phyloP scores from a whole-genome alignment of 257 asterid species.

The Penstemon newberryi region DNA sequence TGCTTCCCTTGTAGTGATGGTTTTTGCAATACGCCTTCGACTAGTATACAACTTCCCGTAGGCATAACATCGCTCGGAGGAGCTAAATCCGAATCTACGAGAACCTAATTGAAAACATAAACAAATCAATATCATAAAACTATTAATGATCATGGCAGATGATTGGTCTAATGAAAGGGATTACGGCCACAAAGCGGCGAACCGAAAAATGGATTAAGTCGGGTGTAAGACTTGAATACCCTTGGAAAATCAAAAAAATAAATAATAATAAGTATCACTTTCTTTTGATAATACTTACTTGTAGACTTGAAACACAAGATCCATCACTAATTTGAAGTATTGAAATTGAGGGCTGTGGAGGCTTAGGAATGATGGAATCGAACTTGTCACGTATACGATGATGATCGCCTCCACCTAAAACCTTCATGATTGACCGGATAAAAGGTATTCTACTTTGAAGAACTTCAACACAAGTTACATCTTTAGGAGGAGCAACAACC shows the following conservation, averaged over 20 bases:
- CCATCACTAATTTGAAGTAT: conserved; percentile 73
- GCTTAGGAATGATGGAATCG: conserved; percentile 47
- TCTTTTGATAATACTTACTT: conserved; percentile 33
- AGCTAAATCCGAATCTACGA: conserved; percentile 68
- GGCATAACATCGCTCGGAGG: conserved; percentile 70
- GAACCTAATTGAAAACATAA: conserved; percentile 44
- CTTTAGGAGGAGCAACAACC: conserved; percentile 37
- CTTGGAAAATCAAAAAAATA: too few species aligned
- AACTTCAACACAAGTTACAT: conserved; percentile 59
- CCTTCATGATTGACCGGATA: conserved; percentile 53
- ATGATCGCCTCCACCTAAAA: conserved; percentile 58
- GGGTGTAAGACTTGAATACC: too few species aligned
- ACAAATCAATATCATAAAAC: background rate
- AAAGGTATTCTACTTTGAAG: conserved; percentile 63
- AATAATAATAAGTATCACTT: too few species aligned
- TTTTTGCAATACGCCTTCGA: conserved; percentile 69
- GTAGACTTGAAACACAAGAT: conserved; percentile 61
- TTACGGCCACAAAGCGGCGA: too few species aligned
- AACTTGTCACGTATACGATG: conserved; percentile 47
- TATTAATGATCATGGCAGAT: too few species aligned
- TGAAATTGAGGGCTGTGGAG: conserved; percentile 54
- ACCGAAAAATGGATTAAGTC: too few species aligned
- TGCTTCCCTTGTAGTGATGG: conserved; percentile 59
- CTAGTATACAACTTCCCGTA: conserved; percentile 69
- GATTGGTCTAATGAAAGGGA: too few species aligned